phyloP scores from a whole-genome alignment of 1,139 yeast species.

The Taphrina flavorubra region DNA sequence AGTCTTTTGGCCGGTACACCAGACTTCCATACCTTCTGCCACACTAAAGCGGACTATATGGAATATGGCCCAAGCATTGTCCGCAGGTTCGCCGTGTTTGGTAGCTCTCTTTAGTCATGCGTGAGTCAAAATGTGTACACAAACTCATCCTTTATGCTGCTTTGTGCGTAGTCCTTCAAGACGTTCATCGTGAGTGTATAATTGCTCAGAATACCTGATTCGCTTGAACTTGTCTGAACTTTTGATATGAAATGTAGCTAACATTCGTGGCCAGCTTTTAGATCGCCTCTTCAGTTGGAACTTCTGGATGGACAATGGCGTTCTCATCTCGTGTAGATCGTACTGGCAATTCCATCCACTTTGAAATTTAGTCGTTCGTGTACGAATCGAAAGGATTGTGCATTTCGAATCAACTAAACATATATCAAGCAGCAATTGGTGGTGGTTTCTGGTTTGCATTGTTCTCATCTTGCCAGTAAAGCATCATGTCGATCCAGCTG shows the following conservation, averaged over 20 bases:
- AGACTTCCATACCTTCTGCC: conserved; percentile 94
- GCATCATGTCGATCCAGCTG: conserved; percentile 59
- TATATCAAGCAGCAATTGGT: too few species aligned
- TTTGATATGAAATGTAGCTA: too few species aligned
- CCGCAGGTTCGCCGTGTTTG: conserved; percentile 54
- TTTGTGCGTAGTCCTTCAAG: too few species aligned
- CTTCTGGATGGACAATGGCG: background rate
- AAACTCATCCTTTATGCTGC: too few species aligned
- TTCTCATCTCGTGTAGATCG: conserved; percentile 4
- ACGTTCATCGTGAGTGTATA: too few species aligned
- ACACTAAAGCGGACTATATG: conserved; percentile 95
- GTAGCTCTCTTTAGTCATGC: conserved; percentile 23
- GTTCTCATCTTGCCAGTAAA: background rate
- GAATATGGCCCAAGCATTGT: conserved; percentile 98
- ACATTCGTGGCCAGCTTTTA: too few species aligned
- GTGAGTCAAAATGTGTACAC: too few species aligned
- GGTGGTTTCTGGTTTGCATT: too few species aligned
- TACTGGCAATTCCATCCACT: background rate
- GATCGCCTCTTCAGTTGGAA: too few species aligned
- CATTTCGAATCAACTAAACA: too few species aligned
- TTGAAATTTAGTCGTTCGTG: conserved; percentile 8
- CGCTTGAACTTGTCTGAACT: too few species aligned
- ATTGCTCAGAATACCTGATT: too few species aligned
- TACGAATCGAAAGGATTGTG: background rate
- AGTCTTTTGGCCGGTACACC: conserved; percentile 93